phyloP scores from a whole-genome alignment of 176 grass and related monocot species.

The Zea luxurians region DNA sequence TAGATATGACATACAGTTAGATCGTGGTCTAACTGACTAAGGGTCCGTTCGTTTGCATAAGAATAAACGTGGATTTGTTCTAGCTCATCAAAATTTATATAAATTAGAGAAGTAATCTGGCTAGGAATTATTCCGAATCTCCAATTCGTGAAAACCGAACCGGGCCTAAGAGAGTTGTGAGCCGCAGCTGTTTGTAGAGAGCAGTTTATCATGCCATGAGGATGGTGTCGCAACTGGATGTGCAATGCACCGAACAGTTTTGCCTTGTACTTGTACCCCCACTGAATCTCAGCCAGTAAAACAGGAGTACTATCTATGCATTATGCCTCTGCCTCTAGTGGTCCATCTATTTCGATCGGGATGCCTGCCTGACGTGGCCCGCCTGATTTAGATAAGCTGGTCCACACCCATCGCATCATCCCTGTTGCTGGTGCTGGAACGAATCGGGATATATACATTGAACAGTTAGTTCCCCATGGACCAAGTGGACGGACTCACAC shows the following conservation, averaged over 20 bases:
- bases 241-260: slow-evolving; percentile 19
- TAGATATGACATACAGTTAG: too few species aligned
- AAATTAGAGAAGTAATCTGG: too few species aligned
- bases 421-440: not conserved
- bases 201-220: slow-evolving; percentile 4
- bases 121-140: too few species aligned
- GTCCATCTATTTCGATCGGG: slow-evolving; percentile 15
- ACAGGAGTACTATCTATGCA: not conserved
- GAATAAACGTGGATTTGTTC: too few species aligned
- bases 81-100: too few species aligned
- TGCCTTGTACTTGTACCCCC: not conserved
- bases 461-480: not conserved
- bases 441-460: not conserved
- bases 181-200: slow-evolving; percentile 15
- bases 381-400: slow-evolving; percentile 14
- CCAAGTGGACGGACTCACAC: not conserved
- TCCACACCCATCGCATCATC: slow-evolving; percentile 7
- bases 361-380: slow-evolving; percentile 3
- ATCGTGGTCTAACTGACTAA: too few species aligned
- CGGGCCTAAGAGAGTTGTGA: too few species aligned
- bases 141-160: too few species aligned
- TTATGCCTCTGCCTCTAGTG: not conserved
- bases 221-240: slow-evolving; percentile 16
- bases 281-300: slow-evolving; percentile 20
- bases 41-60: too few species aligned